Evolutionary conservation across 1,284 basidiomycete genomes (phyloP), one percentile per base, ranked within the genome.

Genomic region (Schizophyllum amplum): DNA sequence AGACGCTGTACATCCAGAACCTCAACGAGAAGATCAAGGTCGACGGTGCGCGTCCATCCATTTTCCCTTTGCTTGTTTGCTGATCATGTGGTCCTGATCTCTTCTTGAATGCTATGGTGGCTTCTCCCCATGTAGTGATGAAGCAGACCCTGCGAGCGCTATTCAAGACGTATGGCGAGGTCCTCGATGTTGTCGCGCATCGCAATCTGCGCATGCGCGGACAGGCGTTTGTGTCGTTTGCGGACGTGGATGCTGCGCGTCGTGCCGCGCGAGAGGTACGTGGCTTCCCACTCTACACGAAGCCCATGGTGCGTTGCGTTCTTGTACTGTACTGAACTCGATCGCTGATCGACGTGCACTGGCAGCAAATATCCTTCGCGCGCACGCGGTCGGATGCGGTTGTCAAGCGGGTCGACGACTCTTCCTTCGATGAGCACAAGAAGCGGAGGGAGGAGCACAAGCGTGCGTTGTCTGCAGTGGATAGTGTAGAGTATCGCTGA

Each of bases 1-100:
- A 96, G 72, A 98, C 96, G 17, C 77, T 99, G 47, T 99, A 98
- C 70, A 87, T 98, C 65, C 92, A 98, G 72, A 99, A 99, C 72
- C 75, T 99, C 67, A 98, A 99, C 71, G 96, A 99, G 76, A 94
- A 92, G 75, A 92, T 99, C 63, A 92, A 92, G 72, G 78, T 94
- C 56, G 83, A 85, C 62, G 86, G 91, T 92, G 58, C 59, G 77
- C 17, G 17, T 42, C 7, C 33, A 42, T 42, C 13, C 13, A 9
- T 42, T 17, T 9, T 42, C 2, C 33, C 2, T 17, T 9, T 3
- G 33, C 13, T 13, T 23, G 24, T 22, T 62, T 56, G 22, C 22
- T 59, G 55, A 24, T 51, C 58, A 53, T 59, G 26, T 53, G 61
- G 33, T 54, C 47, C 51, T 51, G 54, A 56, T 57, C 51, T 26